phyloP scores from a whole-genome alignment of 83 land plant species.

The Picea abies region DNA sequence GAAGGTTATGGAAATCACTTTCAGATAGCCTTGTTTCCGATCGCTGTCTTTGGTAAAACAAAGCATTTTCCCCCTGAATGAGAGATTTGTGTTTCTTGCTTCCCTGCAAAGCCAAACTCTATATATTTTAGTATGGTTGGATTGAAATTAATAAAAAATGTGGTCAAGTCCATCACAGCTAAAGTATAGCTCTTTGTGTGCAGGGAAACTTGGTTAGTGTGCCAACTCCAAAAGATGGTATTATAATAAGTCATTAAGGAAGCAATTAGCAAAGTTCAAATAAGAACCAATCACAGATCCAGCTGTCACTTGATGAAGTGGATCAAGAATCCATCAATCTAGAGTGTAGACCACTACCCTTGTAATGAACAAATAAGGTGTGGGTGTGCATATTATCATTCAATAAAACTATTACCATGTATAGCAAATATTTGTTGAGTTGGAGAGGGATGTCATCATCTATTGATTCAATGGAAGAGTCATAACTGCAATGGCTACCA shows the following conservation, averaged over 20 bases:
- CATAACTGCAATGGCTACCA: too few species aligned
- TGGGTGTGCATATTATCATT: too few species aligned
- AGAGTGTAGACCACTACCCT: too few species aligned
- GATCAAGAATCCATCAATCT: background rate
- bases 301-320: background rate
- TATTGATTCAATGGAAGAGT: too few species aligned
- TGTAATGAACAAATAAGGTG: too few species aligned
- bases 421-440: too few species aligned
- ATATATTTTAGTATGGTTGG: background rate
- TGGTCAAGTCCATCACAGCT: background rate
- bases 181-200: background rate
- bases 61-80: conserved; percentile 5
- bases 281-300: background rate
- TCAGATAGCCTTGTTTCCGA: background rate
- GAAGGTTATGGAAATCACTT: conserved; percentile 3
- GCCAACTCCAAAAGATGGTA: background rate
- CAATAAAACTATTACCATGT: too few species aligned
- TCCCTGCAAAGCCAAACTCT: conserved; percentile 1
- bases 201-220: background rate
- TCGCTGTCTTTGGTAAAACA: conserved; percentile 4
- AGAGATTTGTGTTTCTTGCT: conserved; percentile 3
- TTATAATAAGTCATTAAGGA: background rate
- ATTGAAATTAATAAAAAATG: too few species aligned
- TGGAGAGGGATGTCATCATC: too few species aligned
- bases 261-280: background rate